Evolutionary conservation across 495 filamentous ascomycete species (phyloP).

Genomic region (Hypoxylon rickii): DNA sequence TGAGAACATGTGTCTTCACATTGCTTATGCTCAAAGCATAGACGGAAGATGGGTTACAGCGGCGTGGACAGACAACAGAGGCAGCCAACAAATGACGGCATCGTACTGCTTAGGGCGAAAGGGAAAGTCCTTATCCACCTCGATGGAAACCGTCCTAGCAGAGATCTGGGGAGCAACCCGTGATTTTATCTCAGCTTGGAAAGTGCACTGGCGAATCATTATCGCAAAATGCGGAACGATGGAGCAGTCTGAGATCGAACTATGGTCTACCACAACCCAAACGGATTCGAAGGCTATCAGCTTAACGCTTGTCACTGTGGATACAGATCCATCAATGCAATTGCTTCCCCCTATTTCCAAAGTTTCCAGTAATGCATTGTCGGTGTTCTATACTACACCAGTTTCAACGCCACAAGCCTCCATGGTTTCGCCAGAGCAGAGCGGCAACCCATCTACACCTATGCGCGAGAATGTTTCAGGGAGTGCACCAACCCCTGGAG

Average conservation of each 20-base stretch:
- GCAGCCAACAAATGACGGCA: constrained; percentile 73
- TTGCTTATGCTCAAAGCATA: constrained; percentile 81
- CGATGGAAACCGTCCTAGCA: constrained; percentile 65
- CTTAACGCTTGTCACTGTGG: constrained; percentile 67
- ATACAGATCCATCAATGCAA: constrained; percentile 66
- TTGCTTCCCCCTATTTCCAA: constrained; percentile 59
- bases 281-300: constrained; percentile 51
- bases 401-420: constrained; percentile 62
- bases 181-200: constrained; percentile 70
- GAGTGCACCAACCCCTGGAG: constrained; percentile 63
- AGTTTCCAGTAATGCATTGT: constrained; percentile 45
- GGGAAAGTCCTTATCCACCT: constrained; percentile 56
- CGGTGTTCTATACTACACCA: constrained; percentile 55
- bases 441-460: constrained; percentile 53
- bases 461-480: constrained; percentile 49
- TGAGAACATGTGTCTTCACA: constrained; percentile 82
- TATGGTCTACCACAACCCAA: constrained; percentile 55
- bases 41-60: constrained; percentile 87
- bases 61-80: constrained; percentile 89
- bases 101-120: constrained; percentile 78
- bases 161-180: constrained; percentile 88
- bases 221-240: constrained; percentile 75
- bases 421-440: constrained; percentile 61
- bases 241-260: constrained; percentile 73
- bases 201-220: constrained; percentile 79